These are phyloP conservation scores for Uronychia setigera DNA, from an alignment of 73 alveolate species.

Conservation along the genomic window DNA sequence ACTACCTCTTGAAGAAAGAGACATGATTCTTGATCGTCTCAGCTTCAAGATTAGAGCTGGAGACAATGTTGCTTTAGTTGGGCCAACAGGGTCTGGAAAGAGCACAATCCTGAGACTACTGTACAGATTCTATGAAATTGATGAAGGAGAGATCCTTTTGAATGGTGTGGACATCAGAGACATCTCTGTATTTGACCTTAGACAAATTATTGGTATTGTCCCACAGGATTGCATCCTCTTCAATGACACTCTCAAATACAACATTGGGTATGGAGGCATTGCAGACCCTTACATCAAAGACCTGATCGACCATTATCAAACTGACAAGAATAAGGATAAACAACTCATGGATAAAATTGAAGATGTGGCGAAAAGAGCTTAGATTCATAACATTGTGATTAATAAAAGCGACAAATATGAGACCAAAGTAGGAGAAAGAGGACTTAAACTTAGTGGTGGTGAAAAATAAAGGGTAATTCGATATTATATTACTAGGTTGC, in stretches of 20 bases:
- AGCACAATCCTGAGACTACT: slow-evolving; percentile 81
- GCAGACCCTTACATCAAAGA: slow-evolving; percentile 10
- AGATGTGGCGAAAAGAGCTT: slow-evolving; percentile 58
- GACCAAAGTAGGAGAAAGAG: slow-evolving; percentile 18
- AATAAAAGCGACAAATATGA: neutral
- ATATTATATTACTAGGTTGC: slow-evolving; percentile 46
- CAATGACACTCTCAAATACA: slow-evolving; percentile 75
- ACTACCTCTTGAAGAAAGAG: slow-evolving; percentile 14
- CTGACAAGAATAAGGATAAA: slow-evolving; percentile 10
- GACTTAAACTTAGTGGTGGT: slow-evolving; percentile 28
- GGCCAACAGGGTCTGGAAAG: slow-evolving; percentile 89
- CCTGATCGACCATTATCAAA: neutral
- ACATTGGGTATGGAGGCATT: slow-evolving; percentile 71
- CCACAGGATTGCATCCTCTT: slow-evolving; percentile 77
- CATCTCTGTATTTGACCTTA: slow-evolving; percentile 41
- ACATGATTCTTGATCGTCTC: slow-evolving; percentile 27
- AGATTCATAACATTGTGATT: neutral
- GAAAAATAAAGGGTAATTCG: slow-evolving; percentile 33
- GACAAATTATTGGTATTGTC: slow-evolving; percentile 62
- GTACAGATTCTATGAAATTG: slow-evolving; percentile 74
- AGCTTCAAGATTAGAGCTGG: slow-evolving; percentile 64
- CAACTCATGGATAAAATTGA: slow-evolving; percentile 22
- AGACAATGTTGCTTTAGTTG: slow-evolving; percentile 78
- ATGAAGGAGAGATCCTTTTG: slow-evolving; percentile 59
- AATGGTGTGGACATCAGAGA: slow-evolving; percentile 64